Percentiles rank a stretch among this genome's conserved stretches.
These are phyloP conservation scores for Chalciporus sphaerocephalus DNA, from an alignment of 768 basidiomycete species.

Conservation along the genomic window DNA sequence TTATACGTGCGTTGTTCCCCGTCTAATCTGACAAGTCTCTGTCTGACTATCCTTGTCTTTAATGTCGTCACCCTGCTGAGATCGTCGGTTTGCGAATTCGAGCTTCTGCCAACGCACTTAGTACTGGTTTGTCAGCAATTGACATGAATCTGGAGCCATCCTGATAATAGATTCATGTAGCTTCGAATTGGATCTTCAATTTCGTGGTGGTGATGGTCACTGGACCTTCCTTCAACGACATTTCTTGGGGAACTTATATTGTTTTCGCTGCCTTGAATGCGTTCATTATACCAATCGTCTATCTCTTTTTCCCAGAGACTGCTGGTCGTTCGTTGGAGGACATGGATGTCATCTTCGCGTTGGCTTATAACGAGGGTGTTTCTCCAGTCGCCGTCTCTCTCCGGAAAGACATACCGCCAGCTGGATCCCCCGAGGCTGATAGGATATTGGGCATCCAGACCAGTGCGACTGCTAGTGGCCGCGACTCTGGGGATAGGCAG, in stretches of 20 bases:
- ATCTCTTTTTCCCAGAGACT: conserved; percentile 60
- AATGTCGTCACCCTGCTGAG: conserved; percentile 49
- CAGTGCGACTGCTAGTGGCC: background rate
- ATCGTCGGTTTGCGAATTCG: conserved; percentile 59
- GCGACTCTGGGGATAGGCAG: conserved; percentile 2
- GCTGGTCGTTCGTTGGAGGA: conserved; percentile 57
- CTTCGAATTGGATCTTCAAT: conserved; percentile 54
- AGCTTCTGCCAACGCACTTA: conserved; percentile 60
- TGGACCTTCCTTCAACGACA: conserved; percentile 53
- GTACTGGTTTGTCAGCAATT: conserved; percentile 36
- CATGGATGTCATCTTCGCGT: conserved; percentile 46
- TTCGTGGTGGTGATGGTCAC: conserved; percentile 60
- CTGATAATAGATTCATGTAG: conserved; percentile 11
- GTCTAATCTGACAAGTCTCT: background rate
- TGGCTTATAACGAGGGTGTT: conserved; percentile 41
- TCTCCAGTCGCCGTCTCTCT: conserved; percentile 43
- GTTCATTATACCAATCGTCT: conserved; percentile 52
- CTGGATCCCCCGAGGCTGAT: conserved; percentile 44
- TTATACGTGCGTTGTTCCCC: conserved; percentile 48
- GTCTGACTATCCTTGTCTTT: background rate
- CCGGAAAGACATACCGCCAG: conserved; percentile 41
- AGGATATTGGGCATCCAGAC: conserved; percentile 36
- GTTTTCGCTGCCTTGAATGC: conserved; percentile 57
- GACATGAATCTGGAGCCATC: background rate
- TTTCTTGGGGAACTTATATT: conserved; percentile 58